Evolutionary conservation across 2,329 filamentous ascomycete species (phyloP).

Genomic region (Trichophyton equinum): DNA sequence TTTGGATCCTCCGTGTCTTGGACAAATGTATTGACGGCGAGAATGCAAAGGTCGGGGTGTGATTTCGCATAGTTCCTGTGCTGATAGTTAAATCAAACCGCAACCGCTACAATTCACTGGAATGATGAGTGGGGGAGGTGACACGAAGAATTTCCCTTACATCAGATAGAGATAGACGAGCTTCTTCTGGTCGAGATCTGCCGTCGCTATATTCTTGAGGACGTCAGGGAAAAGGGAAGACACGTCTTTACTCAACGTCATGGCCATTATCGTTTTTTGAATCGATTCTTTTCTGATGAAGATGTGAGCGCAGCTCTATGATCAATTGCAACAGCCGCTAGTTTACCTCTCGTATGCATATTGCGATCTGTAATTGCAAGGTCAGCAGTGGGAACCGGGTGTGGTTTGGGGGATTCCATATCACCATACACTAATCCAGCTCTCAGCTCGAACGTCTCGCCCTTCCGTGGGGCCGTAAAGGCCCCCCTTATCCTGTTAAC

Average conservation of each 20-base stretch:
- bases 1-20: constrained; percentile 99
- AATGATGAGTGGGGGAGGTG: not conserved
- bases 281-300: constrained; percentile 75
- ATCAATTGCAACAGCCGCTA: not conserved
- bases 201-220: constrained; percentile 94
- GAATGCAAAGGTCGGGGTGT: constrained; percentile 93
- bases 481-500: constrained; percentile 93
- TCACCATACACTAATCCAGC: constrained; percentile 61
- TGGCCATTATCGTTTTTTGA: constrained; percentile 99
- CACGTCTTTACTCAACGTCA: constrained; percentile 97
- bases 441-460: constrained; percentile 94
- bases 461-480: constrained; percentile 85
- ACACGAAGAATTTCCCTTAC: constrained; percentile 38
- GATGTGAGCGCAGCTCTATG: constrained; percentile 19
- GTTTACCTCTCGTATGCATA: constrained; percentile 83
- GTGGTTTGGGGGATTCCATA: not conserved
- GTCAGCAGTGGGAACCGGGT: not conserved
- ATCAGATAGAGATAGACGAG: constrained; percentile 97
- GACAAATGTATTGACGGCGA: constrained; percentile 97
- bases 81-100: not conserved
- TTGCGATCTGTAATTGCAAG: constrained; percentile 55
- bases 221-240: constrained; percentile 95
- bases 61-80: constrained; percentile 97
- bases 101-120: constrained; percentile 8
- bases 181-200: constrained; percentile 96